Percentiles rank a stretch among this genome's conserved stretches.
Evolutionary conservation across 2,329 filamentous ascomycete species (phyloP).

Genomic region (Ustulina deusta): DNA sequence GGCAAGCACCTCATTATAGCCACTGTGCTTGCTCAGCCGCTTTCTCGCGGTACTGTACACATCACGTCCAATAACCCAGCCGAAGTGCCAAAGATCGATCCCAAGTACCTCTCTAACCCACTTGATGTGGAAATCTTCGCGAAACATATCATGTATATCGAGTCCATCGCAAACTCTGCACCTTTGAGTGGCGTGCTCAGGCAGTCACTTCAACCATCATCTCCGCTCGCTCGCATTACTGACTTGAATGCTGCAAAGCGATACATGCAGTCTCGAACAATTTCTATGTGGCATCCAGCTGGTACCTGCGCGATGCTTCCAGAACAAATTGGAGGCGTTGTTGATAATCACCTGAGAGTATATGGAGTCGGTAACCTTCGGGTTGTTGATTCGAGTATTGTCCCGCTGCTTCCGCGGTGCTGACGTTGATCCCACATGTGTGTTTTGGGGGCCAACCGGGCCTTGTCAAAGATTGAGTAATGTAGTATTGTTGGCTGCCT

Average conservation of each 20-base stretch:
- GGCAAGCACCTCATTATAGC: conserved; percentile 33
- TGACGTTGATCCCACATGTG: too few relatives aligned
- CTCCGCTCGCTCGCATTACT: conserved; percentile 28
- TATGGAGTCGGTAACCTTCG: conserved; percentile 36
- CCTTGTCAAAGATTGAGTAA: too few relatives aligned
- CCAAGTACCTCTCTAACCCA: conserved; percentile 33
- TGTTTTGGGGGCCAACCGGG: too few relatives aligned
- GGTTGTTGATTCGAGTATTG: conserved; percentile 40
- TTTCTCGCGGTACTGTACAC: conserved; percentile 39
- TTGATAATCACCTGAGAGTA: conserved; percentile 33
- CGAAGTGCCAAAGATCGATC: conserved; percentile 27
- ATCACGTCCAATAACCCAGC: conserved; percentile 23
- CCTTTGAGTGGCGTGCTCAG: conserved; percentile 56
- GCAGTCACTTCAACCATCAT: conserved; percentile 52
- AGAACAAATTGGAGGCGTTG: conserved; percentile 34
- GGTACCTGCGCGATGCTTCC: conserved; percentile 56
- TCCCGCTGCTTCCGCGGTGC: conserved; percentile 39
- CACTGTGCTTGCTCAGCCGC: conserved; percentile 34
- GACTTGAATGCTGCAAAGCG: conserved; percentile 50
- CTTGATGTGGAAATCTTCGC: conserved; percentile 37
- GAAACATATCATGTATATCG: conserved; percentile 45
- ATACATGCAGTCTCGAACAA: conserved; percentile 49
- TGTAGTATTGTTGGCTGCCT: too few relatives aligned
- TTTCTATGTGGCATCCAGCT: conserved; percentile 59
- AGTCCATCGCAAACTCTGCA: conserved; percentile 47